Conservation (phyloP, 1,284 basidiomycete species). For the Fomes fomentarius region DNA sequence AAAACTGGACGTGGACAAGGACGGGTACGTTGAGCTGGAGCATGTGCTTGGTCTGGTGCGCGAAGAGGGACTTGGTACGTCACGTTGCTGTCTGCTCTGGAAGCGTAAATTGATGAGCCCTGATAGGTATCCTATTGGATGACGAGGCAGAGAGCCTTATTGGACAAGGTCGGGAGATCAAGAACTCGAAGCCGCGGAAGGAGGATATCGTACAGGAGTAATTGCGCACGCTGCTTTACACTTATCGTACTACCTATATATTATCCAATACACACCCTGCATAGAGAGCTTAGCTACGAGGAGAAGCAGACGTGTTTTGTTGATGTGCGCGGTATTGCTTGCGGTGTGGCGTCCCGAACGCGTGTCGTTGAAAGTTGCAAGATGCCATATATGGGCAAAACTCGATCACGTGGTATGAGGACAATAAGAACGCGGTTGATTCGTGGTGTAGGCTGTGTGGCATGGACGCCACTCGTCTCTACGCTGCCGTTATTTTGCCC, state of each 20-base stretch:
- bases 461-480: background rate
- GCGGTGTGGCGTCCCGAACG: no score
- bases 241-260: constrained; percentile 22
- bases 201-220: constrained; percentile 87
- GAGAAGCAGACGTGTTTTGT: no score
- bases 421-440: constrained; percentile 21
- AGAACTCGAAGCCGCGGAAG: constrained; percentile 74
- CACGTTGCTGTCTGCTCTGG: background rate
- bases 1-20: constrained; percentile 95
- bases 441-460: background rate
- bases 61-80: constrained; percentile 76
- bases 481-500: background rate
- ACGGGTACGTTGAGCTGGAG: constrained; percentile 91
- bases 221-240: constrained; percentile 18
- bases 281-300: no score
- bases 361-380: background rate
- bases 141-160: constrained; percentile 75
- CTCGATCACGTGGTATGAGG: constrained; percentile 21
- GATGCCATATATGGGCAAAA: constrained; percentile 16
- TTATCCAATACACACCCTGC: background rate
- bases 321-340: no score
- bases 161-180: constrained; percentile 76
- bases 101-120: constrained; percentile 15
- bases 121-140: constrained; percentile 69
- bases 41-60: constrained; percentile 80